These are phyloP conservation scores for Nepenthes mirabilis DNA, from an alignment of 148 eudicot species.

Conservation along the genomic window DNA sequence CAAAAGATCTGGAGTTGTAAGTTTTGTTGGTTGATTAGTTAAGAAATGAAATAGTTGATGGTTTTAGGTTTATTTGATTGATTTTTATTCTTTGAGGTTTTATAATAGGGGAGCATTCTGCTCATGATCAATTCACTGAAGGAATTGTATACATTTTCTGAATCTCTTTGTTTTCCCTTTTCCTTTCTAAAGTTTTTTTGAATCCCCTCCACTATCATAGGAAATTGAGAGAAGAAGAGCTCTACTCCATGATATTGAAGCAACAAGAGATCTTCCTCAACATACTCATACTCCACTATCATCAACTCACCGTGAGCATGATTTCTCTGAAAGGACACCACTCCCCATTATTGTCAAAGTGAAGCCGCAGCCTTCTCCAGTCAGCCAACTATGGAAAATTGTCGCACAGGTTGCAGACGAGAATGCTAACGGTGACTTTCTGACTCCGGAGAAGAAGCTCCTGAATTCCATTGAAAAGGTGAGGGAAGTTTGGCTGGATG, in stretches of 20 bases:
- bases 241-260: conserved; percentile 1
- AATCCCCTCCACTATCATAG: no score
- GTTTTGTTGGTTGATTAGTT: background rate
- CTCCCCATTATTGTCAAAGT: conserved; percentile 8
- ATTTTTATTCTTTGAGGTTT: no score
- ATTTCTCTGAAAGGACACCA: conserved; percentile 20
- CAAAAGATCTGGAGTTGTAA: no score
- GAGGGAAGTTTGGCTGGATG: conserved; percentile 59
- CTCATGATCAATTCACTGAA: no score
- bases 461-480: conserved; percentile 66
- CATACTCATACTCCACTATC: conserved; percentile 6
- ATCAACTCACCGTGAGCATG: conserved; percentile 32
- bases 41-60: no score
- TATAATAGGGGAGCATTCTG: no score
- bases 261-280: background rate
- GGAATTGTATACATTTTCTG: background rate
- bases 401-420: conserved; percentile 34
- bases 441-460: conserved; percentile 49
- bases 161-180: no score
- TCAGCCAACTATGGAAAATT: conserved; percentile 32
- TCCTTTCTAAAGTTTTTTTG: background rate
- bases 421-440: conserved; percentile 6
- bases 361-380: conserved; percentile 12
- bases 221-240: conserved; percentile 50
- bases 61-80: no score